Percentiles rank a stretch among this genome's conserved stretches.
Evolutionary conservation across 768 basidiomycete genomes (phyloP).

Genomic region (Suillus weaverae): DNA sequence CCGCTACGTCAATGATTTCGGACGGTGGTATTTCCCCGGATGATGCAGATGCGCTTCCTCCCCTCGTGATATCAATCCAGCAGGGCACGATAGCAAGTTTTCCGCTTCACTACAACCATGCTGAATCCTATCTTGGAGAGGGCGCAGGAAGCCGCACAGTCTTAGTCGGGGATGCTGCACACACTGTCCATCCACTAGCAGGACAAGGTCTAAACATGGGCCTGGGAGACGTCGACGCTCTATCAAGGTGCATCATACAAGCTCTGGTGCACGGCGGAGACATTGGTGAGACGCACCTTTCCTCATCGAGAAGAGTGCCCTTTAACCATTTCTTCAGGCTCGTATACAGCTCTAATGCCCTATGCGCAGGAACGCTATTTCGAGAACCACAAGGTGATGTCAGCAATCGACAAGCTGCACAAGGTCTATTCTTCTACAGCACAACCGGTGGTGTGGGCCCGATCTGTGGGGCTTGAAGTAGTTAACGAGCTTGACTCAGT

Average conservation of each 20-base stretch:
- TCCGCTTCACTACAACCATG: constrained; percentile 84
- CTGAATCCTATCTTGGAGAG: constrained; percentile 82
- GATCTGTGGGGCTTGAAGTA: constrained; percentile 86
- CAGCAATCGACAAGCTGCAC: constrained; percentile 86
- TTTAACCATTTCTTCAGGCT: constrained; percentile 45
- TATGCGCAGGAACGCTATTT: constrained; percentile 85
- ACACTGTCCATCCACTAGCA: constrained; percentile 91
- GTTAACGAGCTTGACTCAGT: constrained; percentile 84
- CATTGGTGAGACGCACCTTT: constrained; percentile 55
- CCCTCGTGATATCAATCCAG: constrained; percentile 71
- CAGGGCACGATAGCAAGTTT: constrained; percentile 80
- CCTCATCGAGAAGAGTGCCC: neutral
- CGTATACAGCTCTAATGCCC: constrained; percentile 67
- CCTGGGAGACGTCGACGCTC: constrained; percentile 77
- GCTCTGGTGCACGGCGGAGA: constrained; percentile 71
- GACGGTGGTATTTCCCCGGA: constrained; percentile 55
- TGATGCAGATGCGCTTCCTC: constrained; percentile 68
- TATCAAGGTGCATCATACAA: constrained; percentile 62
- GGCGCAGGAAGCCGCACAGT: constrained; percentile 68
- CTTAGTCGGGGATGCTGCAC: constrained; percentile 94
- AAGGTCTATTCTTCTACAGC: constrained; percentile 74
- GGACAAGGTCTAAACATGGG: constrained; percentile 97
- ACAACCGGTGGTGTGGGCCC: constrained; percentile 78
- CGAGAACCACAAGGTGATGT: constrained; percentile 83
- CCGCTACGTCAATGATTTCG: constrained; percentile 35